Conservation (phyloP, 148 eudicot genomes). For the Vaccinium corymbosum region DNA sequence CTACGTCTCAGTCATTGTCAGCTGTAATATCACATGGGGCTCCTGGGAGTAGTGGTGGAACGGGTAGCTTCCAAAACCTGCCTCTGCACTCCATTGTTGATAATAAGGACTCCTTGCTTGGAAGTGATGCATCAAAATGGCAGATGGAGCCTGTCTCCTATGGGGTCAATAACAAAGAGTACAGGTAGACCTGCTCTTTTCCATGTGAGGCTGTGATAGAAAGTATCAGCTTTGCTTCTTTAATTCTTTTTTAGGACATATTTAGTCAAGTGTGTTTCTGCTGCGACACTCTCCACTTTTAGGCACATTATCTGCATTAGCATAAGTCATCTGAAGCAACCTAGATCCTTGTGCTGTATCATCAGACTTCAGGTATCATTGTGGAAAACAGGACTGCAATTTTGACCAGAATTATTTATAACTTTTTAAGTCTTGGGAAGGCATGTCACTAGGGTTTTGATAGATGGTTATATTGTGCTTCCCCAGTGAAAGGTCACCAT, state of each 20-base stretch:
- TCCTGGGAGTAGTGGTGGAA: slow-evolving; percentile 31
- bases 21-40: slow-evolving; percentile 32
- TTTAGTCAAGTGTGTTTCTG: not conserved
- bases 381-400: not conserved
- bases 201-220: not conserved
- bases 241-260: not conserved
- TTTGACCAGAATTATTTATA: not conserved
- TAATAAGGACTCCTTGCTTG: slow-evolving; percentile 27
- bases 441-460: not conserved
- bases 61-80: slow-evolving; percentile 33
- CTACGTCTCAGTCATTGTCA: slow-evolving; percentile 40
- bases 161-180: slow-evolving; percentile 35
- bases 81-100: slow-evolving; percentile 29
- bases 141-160: slow-evolving; percentile 37
- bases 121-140: slow-evolving; percentile 31
- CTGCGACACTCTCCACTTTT: not conserved
- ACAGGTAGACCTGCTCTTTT: slow-evolving; percentile 30
- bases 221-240: not conserved
- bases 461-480: slow-evolving; percentile 3
- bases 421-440: not conserved
- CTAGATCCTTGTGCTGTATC: not conserved
- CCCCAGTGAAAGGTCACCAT: not conserved
- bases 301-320: not conserved
- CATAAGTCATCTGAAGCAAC: not conserved
- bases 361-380: not conserved